Base-by-base conservation (phyloP, 768 basidiomycete genomes). In the Phanerodontia chrysosporium region DNA sequence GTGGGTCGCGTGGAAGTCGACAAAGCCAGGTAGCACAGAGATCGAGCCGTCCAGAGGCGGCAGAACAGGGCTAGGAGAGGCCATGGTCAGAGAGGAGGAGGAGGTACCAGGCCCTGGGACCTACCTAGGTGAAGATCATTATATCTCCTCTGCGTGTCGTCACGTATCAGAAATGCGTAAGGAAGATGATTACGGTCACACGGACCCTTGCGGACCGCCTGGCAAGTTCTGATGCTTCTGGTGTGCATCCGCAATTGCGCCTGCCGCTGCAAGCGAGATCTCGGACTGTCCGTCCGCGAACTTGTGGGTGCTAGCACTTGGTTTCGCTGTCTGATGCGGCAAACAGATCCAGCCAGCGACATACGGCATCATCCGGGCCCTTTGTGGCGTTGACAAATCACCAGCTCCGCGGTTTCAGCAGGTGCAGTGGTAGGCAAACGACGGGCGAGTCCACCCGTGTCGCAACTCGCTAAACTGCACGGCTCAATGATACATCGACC, bases 31-130 rank as follows among this genome's bases (percentile, higher is more conserved):
- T 1, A 63, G 13, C 7, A 53, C 35, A 12, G 49, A 5, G n/a
- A 59, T 3, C 16, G 58, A 58, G 13, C 54, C 58, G 45, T 58
- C 58, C 7, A 56, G 32, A n/a, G 57, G 55, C 5, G 60, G 56
- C 2, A 29, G 30, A 8, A 29, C 42, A 29, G 35, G 22, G 52
- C 22, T 54, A 21, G 32, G 27, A 21, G 49, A 29, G 12, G 46
- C 4, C 49, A 51, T 51, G 28, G 18, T 30, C 27, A 51, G 28
- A 51, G 49, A 51, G 39, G 39, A 10, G 39, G 39, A 10, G 8
- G 18, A 8, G 39, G 39, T 7, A 42, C 18, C 18, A 18, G 39
- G 18, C 39, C 39, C 39, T 42, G 32, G 32, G 32, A 42, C 39
- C 4, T 42, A 42, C 39, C 39, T 4, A 4, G 10, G 18, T 18